Evolutionary conservation across 495 filamentous ascomycete genomes (phyloP).

Genomic region (Recurvomyces mirabilis): DNA sequence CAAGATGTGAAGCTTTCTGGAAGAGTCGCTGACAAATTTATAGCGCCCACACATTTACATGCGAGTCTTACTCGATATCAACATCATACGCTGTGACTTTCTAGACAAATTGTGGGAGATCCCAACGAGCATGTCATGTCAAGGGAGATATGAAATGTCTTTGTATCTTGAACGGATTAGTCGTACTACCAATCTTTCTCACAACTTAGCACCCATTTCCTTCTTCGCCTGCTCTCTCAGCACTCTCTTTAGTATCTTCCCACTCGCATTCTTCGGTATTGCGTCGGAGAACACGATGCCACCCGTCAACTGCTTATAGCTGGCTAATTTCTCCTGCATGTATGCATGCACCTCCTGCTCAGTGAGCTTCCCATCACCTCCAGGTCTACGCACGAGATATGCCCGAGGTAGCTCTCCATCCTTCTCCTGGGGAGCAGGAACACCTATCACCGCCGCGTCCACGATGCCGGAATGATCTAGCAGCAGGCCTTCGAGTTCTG

Average conservation of each 20-base stretch:
- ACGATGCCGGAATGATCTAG: slow-evolving; percentile 52
- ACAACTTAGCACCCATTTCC: slow-evolving; percentile 28
- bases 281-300: slow-evolving; percentile 71
- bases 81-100: no score
- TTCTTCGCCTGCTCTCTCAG: slow-evolving; percentile 43
- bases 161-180: no score
- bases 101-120: no score
- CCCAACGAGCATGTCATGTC: no score
- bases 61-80: not conserved
- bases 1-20: not conserved
- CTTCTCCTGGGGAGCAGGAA: slow-evolving; percentile 46
- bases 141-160: no score
- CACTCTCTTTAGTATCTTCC: slow-evolving; percentile 77
- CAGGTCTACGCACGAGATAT: slow-evolving; percentile 54
- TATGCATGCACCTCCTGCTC: slow-evolving; percentile 41
- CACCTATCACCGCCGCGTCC: slow-evolving; percentile 75
- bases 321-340: slow-evolving; percentile 48
- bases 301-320: slow-evolving; percentile 69
- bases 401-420: slow-evolving; percentile 73
- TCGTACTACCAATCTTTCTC: no score
- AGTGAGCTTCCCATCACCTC: slow-evolving; percentile 20
- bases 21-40: slow-evolving; percentile 5
- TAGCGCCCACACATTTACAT: not conserved
- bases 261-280: slow-evolving; percentile 74
- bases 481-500: slow-evolving; percentile 25